phyloP scores from a whole-genome alignment of 2,329 filamentous ascomycete species.

The Gyromitra esculenta region DNA sequence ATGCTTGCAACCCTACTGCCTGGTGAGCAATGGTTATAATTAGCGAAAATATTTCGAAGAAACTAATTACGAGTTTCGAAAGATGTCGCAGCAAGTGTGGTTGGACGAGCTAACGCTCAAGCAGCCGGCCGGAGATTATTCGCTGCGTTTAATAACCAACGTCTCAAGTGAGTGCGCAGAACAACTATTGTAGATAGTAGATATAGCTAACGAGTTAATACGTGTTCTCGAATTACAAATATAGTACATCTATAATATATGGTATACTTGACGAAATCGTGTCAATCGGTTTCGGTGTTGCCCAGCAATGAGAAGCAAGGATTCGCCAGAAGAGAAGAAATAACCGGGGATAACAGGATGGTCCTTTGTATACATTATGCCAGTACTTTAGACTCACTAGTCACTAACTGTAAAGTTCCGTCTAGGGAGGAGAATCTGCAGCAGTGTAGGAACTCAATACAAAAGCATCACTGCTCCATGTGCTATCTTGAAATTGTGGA shows the following conservation, averaged over 20 bases:
- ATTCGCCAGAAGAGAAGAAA: background rate
- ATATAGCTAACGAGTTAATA: slow-evolving; percentile 29
- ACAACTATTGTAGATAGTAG: background rate
- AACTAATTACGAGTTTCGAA: slow-evolving; percentile 12
- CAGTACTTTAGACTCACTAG: slow-evolving; percentile 7
- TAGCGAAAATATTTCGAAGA: slow-evolving; percentile 1
- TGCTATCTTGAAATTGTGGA: background rate
- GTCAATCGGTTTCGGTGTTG: slow-evolving; percentile 69
- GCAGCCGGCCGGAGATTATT: slow-evolving; percentile 87
- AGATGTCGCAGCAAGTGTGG: slow-evolving; percentile 90
- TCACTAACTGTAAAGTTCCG: background rate
- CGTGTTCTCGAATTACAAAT: slow-evolving; percentile 54
- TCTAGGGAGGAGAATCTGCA: background rate
- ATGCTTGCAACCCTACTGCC: slow-evolving; percentile 90
- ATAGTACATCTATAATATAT: slow-evolving; percentile 73
- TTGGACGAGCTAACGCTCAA: slow-evolving; percentile 90
- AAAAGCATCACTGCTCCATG: background rate
- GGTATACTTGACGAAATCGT: slow-evolving; percentile 77
- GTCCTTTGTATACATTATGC: slow-evolving; percentile 12
- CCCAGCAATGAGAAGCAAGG: background rate
- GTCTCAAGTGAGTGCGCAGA: slow-evolving; percentile 73
- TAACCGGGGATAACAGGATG: background rate
- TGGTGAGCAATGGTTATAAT: slow-evolving; percentile 35
- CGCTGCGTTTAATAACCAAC: slow-evolving; percentile 88
- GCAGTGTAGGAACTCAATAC: background rate